phyloP scores from a whole-genome alignment of 148 eudicot genomes.

The Chenopodium formosanum region DNA sequence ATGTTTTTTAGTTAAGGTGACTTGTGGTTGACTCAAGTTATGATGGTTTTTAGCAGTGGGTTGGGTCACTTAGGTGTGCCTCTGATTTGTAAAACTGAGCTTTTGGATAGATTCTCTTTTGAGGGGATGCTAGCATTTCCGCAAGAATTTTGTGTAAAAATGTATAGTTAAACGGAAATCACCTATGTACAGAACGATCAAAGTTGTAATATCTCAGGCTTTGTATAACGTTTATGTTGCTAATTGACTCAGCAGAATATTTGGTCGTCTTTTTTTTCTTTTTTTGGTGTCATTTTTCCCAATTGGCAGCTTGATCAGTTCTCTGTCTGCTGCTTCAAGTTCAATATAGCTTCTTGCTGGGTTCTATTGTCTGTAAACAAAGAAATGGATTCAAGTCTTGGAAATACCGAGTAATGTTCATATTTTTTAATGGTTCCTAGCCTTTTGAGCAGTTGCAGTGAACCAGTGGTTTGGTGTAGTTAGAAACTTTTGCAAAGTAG shows the following conservation, averaged over 20 bases:
- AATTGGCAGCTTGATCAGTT: too few species aligned
- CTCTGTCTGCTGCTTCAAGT: too few species aligned
- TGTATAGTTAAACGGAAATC: neutral
- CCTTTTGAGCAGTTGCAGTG: too few species aligned
- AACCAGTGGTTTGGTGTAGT: too few species aligned
- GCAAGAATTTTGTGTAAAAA: neutral
- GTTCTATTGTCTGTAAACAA: too few species aligned
- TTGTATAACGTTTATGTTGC: neutral
- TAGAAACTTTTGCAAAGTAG: too few species aligned
- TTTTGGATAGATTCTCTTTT: neutral
- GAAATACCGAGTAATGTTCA: too few species aligned
- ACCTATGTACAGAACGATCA: neutral
- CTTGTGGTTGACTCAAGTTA: neutral
- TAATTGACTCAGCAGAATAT: neutral
- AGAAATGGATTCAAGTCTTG: too few species aligned
- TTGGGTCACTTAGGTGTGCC: neutral
- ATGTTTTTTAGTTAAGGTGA: neutral
- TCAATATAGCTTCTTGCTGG: too few species aligned
- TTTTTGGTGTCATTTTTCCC: too few species aligned
- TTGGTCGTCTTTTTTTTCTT: too few species aligned
- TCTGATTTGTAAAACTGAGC: neutral
- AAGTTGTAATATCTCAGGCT: neutral
- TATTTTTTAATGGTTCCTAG: too few species aligned
- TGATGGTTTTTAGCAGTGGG: neutral
- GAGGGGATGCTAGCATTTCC: neutral